A percentile compares a stretch with the other conserved stretches of the same genome.
Conservation (phyloP, 345 rosid genomes). For the Eucalyptus cladocalyx region DNA sequence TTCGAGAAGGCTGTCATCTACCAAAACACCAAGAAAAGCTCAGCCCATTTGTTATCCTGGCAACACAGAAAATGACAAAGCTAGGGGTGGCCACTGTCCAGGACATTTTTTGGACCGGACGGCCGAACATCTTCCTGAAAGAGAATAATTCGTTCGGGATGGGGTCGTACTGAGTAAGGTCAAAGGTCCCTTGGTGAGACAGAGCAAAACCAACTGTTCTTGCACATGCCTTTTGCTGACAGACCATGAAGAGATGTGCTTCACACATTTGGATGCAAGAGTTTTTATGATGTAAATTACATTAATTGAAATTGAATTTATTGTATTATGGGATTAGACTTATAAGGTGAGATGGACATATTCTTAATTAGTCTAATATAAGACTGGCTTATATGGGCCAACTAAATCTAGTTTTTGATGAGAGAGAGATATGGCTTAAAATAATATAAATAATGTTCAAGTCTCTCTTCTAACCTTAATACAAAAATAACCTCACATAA, state of each 20-base stretch:
- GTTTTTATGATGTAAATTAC: too few species aligned
- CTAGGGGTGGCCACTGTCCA: neutral
- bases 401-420: rapidly evolving
- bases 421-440: neutral
- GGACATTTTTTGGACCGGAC: neutral
- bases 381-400: rapidly evolving
- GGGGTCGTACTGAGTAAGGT: neutral
- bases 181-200: neutral
- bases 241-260: neutral
- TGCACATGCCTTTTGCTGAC: neutral
- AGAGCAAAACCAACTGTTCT: neutral
- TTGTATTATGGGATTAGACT: too few species aligned
- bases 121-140: neutral
- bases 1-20: neutral
- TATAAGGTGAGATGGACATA: rapidly evolving
- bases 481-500: rapidly evolving
- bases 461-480: rapidly evolving
- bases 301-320: too few species aligned
- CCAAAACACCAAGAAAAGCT: neutral
- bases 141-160: neutral
- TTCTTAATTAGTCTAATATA: too few species aligned
- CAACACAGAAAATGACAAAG: neutral
- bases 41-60: neutral
- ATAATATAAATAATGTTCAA: rapidly evolving
- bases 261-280: neutral